Evolutionary conservation across 306 rosid genomes (phyloP), one percentile per base, ranked within the genome.

Genomic region (Quercus agrifolia): DNA sequence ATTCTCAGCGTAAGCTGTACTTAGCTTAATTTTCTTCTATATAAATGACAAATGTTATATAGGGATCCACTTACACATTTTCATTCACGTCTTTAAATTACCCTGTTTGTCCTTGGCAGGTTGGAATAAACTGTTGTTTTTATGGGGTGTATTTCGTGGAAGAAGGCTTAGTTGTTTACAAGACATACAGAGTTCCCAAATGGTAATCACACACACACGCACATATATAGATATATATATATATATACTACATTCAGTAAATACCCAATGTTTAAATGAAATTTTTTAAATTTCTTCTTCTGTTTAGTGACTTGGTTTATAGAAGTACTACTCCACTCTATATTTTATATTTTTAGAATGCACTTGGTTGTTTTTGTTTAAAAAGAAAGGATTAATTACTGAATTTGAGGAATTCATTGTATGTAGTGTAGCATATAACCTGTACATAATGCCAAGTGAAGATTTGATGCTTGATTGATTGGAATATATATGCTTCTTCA

Each of bases 101-200:
- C 6, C 49, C 27, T 56, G 4, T 18, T 57, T 14, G 19, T 13
- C 25, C 11, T 78, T 56, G 56, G 70, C 59, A 78, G 76, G 75
- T 23, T 78, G 81, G 76, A 70, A 78, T 70, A 25, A 19, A 70
- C 17, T 57, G 51, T 57, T 56, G 6, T 78, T 21, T 56, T 55
- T 78, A 2, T 78, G 81, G 81, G 81, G 81, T 57, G 70, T 78
- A 27, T 78, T 78, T 56, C 46, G 59, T 15, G 81, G 28, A 44
- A 70, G 51, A 54, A 25, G 58, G 19, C 51, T 19, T 28, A 18
- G 52, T 19, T 28, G 28, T 38, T 76, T 73, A 10, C 73, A 52
- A 64, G 28, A 49, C 7, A 6, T 19, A 10, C 44, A 62, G 35
- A 44, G 20, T 54, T 46, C 11, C 30, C 27, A 25, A 18, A 62